Evolutionary conservation across 768 basidiomycete species (phyloP).

Genomic region (Suillus lakei): DNA sequence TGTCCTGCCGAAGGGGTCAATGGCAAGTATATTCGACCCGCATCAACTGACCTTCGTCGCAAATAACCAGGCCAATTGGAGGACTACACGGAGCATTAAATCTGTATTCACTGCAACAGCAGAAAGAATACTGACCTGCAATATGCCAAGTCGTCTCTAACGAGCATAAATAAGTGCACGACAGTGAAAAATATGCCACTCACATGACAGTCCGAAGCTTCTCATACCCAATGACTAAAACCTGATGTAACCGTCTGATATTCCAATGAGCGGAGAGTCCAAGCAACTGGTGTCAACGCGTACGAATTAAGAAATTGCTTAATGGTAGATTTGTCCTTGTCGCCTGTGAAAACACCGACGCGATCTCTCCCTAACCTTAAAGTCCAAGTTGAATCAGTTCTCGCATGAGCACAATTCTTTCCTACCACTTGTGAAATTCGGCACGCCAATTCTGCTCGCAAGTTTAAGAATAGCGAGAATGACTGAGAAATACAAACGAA

Average conservation of each 20-base stretch:
- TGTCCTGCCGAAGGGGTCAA: constrained; percentile 62
- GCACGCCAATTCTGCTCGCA: constrained; percentile 84
- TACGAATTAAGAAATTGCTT: constrained; percentile 79
- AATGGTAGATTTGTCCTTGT: constrained; percentile 59
- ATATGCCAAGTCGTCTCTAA: constrained; percentile 58
- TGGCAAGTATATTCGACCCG: background rate
- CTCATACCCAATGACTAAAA: constrained; percentile 95
- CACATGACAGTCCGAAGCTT: constrained; percentile 83
- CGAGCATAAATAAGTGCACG: constrained; percentile 9
- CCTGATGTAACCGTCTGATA: constrained; percentile 72
- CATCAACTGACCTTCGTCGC: constrained; percentile 79
- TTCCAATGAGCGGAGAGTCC: constrained; percentile 2
- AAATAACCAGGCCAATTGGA: constrained; percentile 90
- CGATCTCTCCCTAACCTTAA: constrained; percentile 59
- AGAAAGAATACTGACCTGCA: constrained; percentile 57
- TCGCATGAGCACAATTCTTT: constrained; percentile 24
- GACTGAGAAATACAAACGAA: constrained; percentile 39
- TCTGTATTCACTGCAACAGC: background rate
- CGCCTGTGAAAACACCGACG: constrained; percentile 61
- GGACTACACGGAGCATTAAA: constrained; percentile 52
- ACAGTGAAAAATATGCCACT: constrained; percentile 30
- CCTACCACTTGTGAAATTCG: constrained; percentile 95
- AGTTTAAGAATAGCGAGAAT: constrained; percentile 3
- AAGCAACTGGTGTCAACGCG: constrained; percentile 27
- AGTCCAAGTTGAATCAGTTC: constrained; percentile 6